Base-by-base conservation (phyloP, 805 yeast genomes). In the Pichia manshurica region DNA sequence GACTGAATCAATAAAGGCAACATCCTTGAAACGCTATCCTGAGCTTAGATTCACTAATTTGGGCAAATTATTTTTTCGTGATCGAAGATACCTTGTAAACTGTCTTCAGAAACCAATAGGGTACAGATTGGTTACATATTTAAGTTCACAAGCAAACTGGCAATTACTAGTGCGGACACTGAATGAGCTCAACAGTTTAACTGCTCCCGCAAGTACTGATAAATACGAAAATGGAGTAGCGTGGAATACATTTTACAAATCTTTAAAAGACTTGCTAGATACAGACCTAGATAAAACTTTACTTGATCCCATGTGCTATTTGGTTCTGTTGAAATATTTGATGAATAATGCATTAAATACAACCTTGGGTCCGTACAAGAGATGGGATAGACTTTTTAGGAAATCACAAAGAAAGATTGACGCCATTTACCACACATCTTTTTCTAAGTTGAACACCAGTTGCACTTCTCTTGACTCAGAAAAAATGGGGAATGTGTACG, bases 361-460 rank as follows among this genome's bases (percentile, higher is more conserved):
- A 10, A 20, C 44, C 15, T 28, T 51, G 10, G 44, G 47, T 4
- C 37, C 49, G 2, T 34, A 28, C 22, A 52, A 45, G 41, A 32
- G 45, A 33, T 46, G 44, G 42, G 49, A 52, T 39, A 7, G 33
- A 4, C 10, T 52, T 9, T 49, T 49, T 34, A 45, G 36, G 45
- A 35, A 41, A 8, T 38, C 47, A 33, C 55, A 52, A 43, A n/a
- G 20, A 12, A 49, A 39, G 21, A 23, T 49, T 42, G 55, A 52
- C 17, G 2, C n/a, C 9, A 21, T 47, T 1, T 38, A 23, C 17
- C 32, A 47, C 15, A 35, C 50, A 7, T 17, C 25, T 4, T 34
- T 8, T 33, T 10, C 15, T 5, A 25, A n/a, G 13, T 4, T 13
- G 29, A n/a, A 13, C 10, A 25, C 10, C 29, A 25, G 10, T 10